Conservation (phyloP, 192 early-diverging fungal species). For the Jimgerdemannia lactiflua region DNA sequence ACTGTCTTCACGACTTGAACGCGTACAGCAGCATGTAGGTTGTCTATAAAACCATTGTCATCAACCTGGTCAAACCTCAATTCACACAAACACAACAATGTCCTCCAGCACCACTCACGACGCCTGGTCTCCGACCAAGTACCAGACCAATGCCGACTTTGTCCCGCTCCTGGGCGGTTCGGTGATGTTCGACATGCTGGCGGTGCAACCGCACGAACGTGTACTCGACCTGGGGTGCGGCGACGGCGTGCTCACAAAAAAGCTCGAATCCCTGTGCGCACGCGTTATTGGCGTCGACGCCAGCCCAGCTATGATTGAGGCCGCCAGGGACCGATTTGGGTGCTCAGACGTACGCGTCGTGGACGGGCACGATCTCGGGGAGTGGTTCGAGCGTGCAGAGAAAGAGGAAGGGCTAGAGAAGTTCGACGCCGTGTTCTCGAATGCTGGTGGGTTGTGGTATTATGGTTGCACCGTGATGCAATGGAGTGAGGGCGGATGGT, state of each 20-base stretch:
- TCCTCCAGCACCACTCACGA: constrained; percentile 5
- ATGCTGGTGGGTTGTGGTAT: constrained; percentile 41
- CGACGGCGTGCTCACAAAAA: constrained; percentile 55
- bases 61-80: too few species aligned
- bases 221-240: constrained; percentile 74
- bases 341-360: constrained; percentile 43
- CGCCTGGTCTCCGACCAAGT: constrained; percentile 51
- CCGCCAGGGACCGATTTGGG: constrained; percentile 25
- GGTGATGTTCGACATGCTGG: constrained; percentile 47
- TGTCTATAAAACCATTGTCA: too few species aligned
- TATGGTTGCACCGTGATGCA: too few species aligned
- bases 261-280: constrained; percentile 40
- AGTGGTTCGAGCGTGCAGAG: constrained; percentile 31
- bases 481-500: too few species aligned
- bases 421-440: constrained; percentile 71
- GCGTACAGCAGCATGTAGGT: too few species aligned
- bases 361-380: constrained; percentile 48
- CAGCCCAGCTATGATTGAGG: constrained; percentile 56
- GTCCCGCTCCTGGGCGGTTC: constrained; percentile 44
- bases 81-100: too few species aligned
- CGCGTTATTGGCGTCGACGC: constrained; percentile 59
- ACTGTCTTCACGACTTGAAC: too few species aligned
- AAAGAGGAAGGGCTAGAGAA: constrained; percentile 23
- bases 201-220: constrained; percentile 43
- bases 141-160: constrained; percentile 53